These are phyloP conservation scores for Penicillium salamii DNA, from an alignment of 495 filamentous ascomycete species.

Conservation along the genomic window DNA sequence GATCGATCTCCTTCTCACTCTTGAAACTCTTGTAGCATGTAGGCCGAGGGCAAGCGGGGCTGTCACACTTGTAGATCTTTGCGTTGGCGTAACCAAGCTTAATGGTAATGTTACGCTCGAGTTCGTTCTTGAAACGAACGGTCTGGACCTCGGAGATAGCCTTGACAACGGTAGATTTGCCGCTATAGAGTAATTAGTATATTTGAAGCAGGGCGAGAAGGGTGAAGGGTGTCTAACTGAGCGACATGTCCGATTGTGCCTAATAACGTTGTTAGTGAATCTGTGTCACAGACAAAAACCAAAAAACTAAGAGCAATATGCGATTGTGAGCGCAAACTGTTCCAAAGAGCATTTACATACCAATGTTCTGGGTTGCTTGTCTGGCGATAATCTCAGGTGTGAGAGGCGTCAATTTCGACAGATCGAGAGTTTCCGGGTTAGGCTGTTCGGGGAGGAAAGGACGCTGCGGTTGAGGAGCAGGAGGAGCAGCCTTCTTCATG, in stretches of 20 bases:
- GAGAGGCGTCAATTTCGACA: constrained; percentile 72
- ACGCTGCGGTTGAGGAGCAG: constrained; percentile 46
- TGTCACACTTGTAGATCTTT: constrained; percentile 99
- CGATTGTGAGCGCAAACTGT: background rate
- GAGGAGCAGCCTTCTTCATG: constrained; percentile 57
- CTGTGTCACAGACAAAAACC: background rate
- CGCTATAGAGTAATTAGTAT: constrained; percentile 7
- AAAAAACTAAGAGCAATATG: background rate
- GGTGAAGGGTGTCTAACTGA: constrained; percentile 40
- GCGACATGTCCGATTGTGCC: constrained; percentile 91
- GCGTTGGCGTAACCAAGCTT: constrained; percentile 99
- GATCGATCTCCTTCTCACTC: constrained; percentile 96
- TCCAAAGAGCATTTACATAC: constrained; percentile 39
- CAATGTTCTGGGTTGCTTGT: constrained; percentile 98
- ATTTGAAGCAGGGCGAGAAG: background rate
- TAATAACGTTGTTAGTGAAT: constrained; percentile 3
- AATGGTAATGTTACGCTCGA: constrained; percentile 98
- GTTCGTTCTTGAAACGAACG: constrained; percentile 98
- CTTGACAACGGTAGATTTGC: constrained; percentile 97
- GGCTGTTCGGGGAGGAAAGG: constrained; percentile 83
- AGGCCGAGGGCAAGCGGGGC: constrained; percentile 81
- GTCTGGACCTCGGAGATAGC: constrained; percentile 98
- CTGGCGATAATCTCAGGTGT: constrained; percentile 95
- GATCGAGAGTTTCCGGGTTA: constrained; percentile 79
- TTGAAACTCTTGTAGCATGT: constrained; percentile 97